Evolutionary conservation across 257 asterid genomes (phyloP).

Genomic region (Mentha longifolia): DNA sequence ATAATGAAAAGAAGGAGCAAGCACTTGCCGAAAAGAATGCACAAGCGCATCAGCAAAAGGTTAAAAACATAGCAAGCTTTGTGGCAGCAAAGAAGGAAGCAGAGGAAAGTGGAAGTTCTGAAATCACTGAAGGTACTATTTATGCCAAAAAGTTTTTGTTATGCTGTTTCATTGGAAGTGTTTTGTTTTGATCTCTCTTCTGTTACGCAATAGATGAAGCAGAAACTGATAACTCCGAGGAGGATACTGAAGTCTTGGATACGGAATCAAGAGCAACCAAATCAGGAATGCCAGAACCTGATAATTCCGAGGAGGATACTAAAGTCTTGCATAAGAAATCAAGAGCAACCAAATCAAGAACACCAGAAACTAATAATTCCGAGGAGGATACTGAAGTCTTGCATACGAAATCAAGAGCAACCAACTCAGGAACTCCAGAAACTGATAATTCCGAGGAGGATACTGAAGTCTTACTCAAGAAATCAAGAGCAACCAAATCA

Average conservation of each 20-base stretch:
- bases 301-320: not conserved
- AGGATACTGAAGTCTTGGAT: too few relatives aligned
- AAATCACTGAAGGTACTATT: conserved; percentile 56
- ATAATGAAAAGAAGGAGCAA: conserved; percentile 85
- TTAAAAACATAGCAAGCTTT: conserved; percentile 49
- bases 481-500: conserved; percentile 40
- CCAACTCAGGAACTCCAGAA: conserved; percentile 50
- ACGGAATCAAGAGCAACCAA: too few relatives aligned
- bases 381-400: conserved; percentile 36
- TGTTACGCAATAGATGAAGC: conserved; percentile 60
- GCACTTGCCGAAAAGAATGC: conserved; percentile 79
- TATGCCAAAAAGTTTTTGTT: not conserved
- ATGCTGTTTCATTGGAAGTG: conserved; percentile 5
- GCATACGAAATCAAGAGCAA: conserved; percentile 38
- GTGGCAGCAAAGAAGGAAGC: conserved; percentile 44
- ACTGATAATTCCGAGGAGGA: conserved; percentile 40
- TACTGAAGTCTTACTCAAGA: conserved; percentile 37
- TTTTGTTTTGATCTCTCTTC: conserved; percentile 10
- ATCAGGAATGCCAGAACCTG: conserved; percentile 36
- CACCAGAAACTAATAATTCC: not conserved
- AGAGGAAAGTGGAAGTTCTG: conserved; percentile 65
- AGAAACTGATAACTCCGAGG: conserved; percentile 39
- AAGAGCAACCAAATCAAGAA: too few relatives aligned
- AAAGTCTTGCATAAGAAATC: too few relatives aligned
- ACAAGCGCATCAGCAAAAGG: conserved; percentile 71